Evolutionary conservation across 2,329 filamentous ascomycete species (phyloP).

Genomic region (Bipolaris bicolor): DNA sequence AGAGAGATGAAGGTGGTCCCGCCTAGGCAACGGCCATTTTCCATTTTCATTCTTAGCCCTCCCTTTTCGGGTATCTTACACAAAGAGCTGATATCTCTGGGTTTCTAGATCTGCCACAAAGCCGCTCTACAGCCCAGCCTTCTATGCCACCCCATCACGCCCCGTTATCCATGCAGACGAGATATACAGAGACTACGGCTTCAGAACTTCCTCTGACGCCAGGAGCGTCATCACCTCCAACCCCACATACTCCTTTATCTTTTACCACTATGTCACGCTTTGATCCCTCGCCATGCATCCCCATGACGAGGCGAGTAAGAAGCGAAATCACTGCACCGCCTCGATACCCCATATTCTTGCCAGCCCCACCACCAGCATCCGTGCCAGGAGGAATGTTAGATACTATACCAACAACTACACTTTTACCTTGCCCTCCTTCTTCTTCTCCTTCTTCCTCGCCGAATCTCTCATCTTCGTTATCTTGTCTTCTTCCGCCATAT

Average conservation of each 20-base stretch:
- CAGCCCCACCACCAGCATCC: neutral
- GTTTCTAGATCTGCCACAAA: constrained; percentile 27
- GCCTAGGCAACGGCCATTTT: constrained; percentile 33
- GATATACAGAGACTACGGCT: constrained; percentile 8
- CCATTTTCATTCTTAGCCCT: constrained; percentile 18
- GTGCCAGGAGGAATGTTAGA: neutral
- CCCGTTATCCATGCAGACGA: constrained; percentile 23
- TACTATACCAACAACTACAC: constrained; percentile 7
- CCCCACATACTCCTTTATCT: neutral
- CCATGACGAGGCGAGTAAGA: constrained; percentile 21
- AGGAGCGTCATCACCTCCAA: neutral
- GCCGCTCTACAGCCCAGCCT: constrained; percentile 32
- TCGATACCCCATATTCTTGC: neutral
- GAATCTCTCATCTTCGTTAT: neutral
- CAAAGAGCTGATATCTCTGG: constrained; percentile 32
- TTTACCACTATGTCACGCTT: neutral
- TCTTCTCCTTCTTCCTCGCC: neutral
- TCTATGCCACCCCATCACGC: constrained; percentile 38
- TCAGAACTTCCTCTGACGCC: constrained; percentile 12
- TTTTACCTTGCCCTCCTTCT: neutral
- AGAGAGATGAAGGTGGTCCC: constrained; percentile 47
- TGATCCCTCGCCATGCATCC: neutral
- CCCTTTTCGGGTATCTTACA: constrained; percentile 1
- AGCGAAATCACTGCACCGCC: neutral
- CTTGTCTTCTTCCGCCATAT: no score